Percentiles rank a stretch among this genome's conserved stretches.
Conservation (phyloP, 1,284 basidiomycete species). For the Earliella scabrosa region DNA sequence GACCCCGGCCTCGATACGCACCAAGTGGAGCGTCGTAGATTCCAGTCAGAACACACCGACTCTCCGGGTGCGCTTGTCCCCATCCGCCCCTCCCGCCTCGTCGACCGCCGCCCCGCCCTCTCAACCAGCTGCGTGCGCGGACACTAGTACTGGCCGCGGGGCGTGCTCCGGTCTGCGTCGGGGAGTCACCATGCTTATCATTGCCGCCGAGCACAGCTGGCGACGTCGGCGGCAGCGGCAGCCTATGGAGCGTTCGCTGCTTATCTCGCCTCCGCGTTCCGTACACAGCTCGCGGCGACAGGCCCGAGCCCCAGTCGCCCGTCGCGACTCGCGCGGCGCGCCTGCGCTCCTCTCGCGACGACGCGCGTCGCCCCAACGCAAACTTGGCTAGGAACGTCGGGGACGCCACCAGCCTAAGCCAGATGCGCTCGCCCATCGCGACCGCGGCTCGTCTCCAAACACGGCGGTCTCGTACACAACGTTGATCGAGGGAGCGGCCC, state of each 20-base stretch:
- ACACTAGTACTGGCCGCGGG: not conserved
- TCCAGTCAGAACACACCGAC: not conserved
- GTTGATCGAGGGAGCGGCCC: no score
- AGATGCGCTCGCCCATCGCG: no score
- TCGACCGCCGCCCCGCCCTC: no score
- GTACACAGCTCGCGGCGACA: constrained; percentile 16
- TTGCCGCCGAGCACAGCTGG: constrained; percentile 5
- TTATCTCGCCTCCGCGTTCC: constrained; percentile 18
- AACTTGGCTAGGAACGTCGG: no score
- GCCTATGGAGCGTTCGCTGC: constrained; percentile 4
- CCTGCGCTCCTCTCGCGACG: no score
- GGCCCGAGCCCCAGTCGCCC: constrained; percentile 12
- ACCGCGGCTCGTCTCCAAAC: no score
- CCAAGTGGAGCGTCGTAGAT: not conserved
- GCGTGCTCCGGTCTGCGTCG: not conserved
- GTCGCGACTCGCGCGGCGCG: not conserved
- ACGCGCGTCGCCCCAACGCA: no score
- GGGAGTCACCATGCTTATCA: constrained; percentile 18
- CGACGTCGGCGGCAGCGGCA: not conserved
- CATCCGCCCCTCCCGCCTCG: no score
- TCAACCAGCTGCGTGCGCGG: no score
- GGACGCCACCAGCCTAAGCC: no score
- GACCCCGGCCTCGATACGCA: not conserved
- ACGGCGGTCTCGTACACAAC: no score
- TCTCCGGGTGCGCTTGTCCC: not conserved